Conservation (phyloP, 352 stramenopile genomes). For the Phytophthora sp. region DNA sequence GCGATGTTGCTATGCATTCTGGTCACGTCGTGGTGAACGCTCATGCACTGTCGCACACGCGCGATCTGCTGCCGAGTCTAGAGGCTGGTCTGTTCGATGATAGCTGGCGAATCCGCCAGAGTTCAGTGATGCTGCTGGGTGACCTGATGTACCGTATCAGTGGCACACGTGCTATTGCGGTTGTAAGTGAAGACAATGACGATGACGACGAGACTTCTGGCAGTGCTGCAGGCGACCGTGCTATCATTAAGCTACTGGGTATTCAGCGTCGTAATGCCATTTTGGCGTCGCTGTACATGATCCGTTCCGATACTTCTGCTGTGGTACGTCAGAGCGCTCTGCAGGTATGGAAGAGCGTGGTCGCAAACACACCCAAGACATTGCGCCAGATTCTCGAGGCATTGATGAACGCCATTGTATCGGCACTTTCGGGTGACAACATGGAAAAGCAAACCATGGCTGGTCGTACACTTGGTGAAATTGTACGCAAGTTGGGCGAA, state of each 20-base stretch:
- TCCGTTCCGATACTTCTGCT: slow-evolving; percentile 96
- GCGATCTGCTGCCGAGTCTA: slow-evolving; percentile 97
- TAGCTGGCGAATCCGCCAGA: slow-evolving; percentile 99
- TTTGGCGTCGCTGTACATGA: slow-evolving; percentile 98
- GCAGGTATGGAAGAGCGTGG: slow-evolving; percentile 99
- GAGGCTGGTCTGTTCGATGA: slow-evolving; percentile 97
- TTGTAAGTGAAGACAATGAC: slow-evolving; percentile 53
- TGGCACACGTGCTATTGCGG: slow-evolving; percentile 91
- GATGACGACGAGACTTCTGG: slow-evolving; percentile 88
- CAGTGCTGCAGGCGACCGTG: slow-evolving; percentile 81
- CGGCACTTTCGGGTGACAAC: slow-evolving; percentile 91
- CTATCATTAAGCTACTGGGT: slow-evolving; percentile 93
- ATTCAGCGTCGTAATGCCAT: slow-evolving; percentile 95
- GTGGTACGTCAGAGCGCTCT: slow-evolving; percentile 97
- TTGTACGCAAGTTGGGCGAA: slow-evolving; percentile 99
- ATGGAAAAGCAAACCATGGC: slow-evolving; percentile 92
- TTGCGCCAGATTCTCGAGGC: slow-evolving; percentile 97
- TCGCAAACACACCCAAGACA: slow-evolving; percentile 97
- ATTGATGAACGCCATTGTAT: slow-evolving; percentile 97
- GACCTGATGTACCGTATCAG: slow-evolving; percentile 98
- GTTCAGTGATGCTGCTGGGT: slow-evolving; percentile 96
- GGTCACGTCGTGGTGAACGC: slow-evolving; percentile 98
- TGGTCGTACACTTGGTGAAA: slow-evolving; percentile 96
- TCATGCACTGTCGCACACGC: slow-evolving; percentile 96
- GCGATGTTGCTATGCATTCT: slow-evolving; percentile 97